phyloP scores from a whole-genome alignment of 805 yeast species.

The Candida montana region DNA sequence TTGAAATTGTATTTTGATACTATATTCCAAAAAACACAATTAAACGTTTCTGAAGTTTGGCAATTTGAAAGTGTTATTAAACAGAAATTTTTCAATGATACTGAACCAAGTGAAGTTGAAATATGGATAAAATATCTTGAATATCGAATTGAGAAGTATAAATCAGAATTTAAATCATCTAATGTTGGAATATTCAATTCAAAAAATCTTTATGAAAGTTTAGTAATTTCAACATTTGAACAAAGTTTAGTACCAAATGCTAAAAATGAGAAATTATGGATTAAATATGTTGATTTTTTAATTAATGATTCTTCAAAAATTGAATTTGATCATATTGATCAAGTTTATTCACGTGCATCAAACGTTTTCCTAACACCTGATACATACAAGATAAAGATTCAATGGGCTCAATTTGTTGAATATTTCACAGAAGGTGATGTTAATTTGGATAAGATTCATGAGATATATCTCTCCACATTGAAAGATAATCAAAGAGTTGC shows the following conservation, averaged over 20 bases:
- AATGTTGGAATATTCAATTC: background rate
- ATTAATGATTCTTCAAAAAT: background rate
- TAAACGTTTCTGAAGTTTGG: constrained; percentile 45
- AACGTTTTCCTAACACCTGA: constrained; percentile 31
- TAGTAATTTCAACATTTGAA: constrained; percentile 53
- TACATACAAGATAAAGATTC: constrained; percentile 13
- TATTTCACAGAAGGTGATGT: constrained; percentile 7
- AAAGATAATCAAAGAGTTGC: constrained; percentile 8
- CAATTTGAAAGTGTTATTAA: constrained; percentile 59
- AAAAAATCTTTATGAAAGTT: constrained; percentile 8
- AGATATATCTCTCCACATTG: constrained; percentile 18
- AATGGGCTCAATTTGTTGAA: constrained; percentile 21
- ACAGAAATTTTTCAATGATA: constrained; percentile 50
- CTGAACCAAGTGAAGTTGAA: constrained; percentile 25
- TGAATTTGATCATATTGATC: constrained; percentile 30
- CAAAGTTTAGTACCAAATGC: constrained; percentile 71
- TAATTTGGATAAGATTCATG: constrained; percentile 14
- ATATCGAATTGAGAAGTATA: constrained; percentile 38
- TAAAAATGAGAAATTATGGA: constrained; percentile 58
- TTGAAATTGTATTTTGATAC: constrained; percentile 13
- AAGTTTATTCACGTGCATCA: constrained; percentile 48
- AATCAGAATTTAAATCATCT: background rate
- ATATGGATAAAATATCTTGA: constrained; percentile 64
- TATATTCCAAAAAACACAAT: constrained; percentile 16
- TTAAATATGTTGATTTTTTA: constrained; percentile 39